Conservation (phyloP, 306 rosid genomes). For the Malus sieversii region DNA sequence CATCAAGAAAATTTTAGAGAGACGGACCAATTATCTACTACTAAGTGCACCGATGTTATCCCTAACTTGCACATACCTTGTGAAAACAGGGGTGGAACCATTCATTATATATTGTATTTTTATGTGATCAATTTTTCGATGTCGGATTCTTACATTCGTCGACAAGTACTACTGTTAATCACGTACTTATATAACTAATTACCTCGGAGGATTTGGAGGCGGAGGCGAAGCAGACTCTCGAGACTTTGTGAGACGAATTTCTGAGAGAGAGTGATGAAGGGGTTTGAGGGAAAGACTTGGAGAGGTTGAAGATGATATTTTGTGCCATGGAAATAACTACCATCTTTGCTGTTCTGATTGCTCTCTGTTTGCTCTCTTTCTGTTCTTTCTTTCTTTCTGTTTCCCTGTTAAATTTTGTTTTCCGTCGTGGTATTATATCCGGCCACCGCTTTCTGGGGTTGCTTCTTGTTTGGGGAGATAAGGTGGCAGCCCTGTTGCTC, state of each 20-base stretch:
- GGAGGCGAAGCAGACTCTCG: constrained; percentile 38
- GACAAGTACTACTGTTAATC: neutral
- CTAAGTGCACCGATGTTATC: too few relatives aligned
- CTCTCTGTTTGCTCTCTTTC: neutral
- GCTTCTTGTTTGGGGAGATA: neutral
- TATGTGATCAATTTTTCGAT: too few relatives aligned
- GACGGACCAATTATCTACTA: too few relatives aligned
- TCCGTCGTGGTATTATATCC: too few relatives aligned
- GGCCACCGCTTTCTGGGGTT: neutral
- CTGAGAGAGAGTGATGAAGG: constrained; percentile 30
- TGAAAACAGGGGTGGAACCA: too few relatives aligned
- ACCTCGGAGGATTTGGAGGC: constrained; percentile 47
- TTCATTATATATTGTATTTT: too few relatives aligned
- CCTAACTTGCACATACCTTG: too few relatives aligned
- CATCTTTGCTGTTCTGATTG: constrained; percentile 11
- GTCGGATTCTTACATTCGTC: neutral
- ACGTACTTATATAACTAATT: neutral
- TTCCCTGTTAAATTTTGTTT: neutral
- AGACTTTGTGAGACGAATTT: constrained; percentile 24
- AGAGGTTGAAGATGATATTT: constrained; percentile 37
- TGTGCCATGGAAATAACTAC: constrained; percentile 40
- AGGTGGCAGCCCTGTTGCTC: neutral
- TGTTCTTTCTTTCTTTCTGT: neutral
- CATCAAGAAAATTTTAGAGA: neutral
- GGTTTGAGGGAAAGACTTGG: constrained; percentile 39